phyloP scores from a whole-genome alignment of 2,329 filamentous ascomycete species.

The Ophiosphaerella korrae region DNA sequence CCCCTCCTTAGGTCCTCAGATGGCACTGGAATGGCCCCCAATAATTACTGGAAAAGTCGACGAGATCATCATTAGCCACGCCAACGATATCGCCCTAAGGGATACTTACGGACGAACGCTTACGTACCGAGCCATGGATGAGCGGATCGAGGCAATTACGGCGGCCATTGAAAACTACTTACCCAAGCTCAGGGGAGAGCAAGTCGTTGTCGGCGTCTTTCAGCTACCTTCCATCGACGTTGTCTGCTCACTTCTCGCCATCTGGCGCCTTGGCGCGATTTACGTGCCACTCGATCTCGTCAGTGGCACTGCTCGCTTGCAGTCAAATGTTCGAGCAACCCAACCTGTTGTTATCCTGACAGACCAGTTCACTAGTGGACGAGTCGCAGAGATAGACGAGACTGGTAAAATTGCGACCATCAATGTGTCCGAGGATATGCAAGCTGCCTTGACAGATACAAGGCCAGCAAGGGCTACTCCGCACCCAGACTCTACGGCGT shows the following conservation, averaged over 20 bases:
- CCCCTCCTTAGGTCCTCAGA: constrained; percentile 18
- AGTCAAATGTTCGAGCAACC: constrained; percentile 1
- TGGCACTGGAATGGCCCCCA: constrained; percentile 35
- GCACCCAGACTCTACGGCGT: constrained; percentile 50
- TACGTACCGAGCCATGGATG: constrained; percentile 47
- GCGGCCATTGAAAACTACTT: constrained; percentile 10
- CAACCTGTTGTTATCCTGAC: constrained; percentile 10
- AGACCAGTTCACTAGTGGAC: background rate
- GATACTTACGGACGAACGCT: constrained; percentile 29
- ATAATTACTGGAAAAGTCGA: constrained; percentile 48
- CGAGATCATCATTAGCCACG: constrained; percentile 31
- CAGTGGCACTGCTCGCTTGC: constrained; percentile 5
- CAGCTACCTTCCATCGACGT: constrained; percentile 46
- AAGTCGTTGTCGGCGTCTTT: constrained; percentile 48
- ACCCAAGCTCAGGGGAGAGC: background rate
- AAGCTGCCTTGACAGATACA: background rate
- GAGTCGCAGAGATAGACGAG: background rate
- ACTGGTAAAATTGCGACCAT: background rate
- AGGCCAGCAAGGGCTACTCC: background rate
- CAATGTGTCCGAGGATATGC: constrained; percentile 3
- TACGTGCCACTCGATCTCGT: constrained; percentile 25
- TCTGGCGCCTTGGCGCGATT: constrained; percentile 10
- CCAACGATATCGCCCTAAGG: constrained; percentile 31
- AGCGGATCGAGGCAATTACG: constrained; percentile 45
- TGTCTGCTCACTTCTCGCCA: constrained; percentile 23